Percentiles rank a stretch among this genome's conserved stretches.
phyloP scores from a whole-genome alignment of 1,139 yeast genomes.

The Arxiozyma heterogenica region DNA sequence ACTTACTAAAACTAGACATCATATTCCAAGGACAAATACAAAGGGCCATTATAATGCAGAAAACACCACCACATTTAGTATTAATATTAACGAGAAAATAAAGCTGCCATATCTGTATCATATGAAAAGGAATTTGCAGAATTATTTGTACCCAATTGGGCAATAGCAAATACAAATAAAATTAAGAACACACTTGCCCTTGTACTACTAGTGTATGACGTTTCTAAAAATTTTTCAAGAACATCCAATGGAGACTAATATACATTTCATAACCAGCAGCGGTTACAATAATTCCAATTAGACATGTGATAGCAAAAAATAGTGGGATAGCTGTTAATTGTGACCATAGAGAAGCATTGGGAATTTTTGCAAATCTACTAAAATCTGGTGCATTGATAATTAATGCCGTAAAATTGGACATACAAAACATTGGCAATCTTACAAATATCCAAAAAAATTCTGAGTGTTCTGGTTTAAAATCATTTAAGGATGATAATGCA shows the following conservation, averaged over 20 bases:
- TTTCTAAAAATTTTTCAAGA: conserved; percentile 48
- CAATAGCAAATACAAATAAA: conserved; percentile 66
- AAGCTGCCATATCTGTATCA: conserved; percentile 83
- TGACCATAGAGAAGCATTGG: conserved; percentile 41
- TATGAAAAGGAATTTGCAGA: conserved; percentile 84
- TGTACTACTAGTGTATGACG: conserved; percentile 54
- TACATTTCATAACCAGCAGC: conserved; percentile 68
- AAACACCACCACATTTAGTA: conserved; percentile 72
- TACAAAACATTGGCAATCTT: conserved; percentile 61
- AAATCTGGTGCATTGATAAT: conserved; percentile 87
- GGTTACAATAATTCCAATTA: conserved; percentile 80
- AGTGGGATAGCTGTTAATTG: conserved; percentile 63
- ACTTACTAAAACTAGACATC: conserved; percentile 60
- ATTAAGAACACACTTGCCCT: conserved; percentile 84
- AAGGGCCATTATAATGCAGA: conserved; percentile 71
- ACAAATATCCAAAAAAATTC: conserved; percentile 60
- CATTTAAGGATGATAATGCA: conserved; percentile 23
- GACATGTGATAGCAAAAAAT: conserved; percentile 68
- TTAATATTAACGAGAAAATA: conserved; percentile 69
- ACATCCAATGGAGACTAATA: conserved; percentile 84
- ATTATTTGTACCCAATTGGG: conserved; percentile 83
- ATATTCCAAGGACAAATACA: conserved; percentile 87
- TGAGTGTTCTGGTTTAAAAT: conserved; percentile 18
- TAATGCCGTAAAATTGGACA: conserved; percentile 81
- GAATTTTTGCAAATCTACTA: conserved; percentile 64